Evolutionary conservation across 2,329 filamentous ascomycete genomes (phyloP), one percentile per base, ranked within the genome.

Genomic region (Fusarium pilosicola): DNA sequence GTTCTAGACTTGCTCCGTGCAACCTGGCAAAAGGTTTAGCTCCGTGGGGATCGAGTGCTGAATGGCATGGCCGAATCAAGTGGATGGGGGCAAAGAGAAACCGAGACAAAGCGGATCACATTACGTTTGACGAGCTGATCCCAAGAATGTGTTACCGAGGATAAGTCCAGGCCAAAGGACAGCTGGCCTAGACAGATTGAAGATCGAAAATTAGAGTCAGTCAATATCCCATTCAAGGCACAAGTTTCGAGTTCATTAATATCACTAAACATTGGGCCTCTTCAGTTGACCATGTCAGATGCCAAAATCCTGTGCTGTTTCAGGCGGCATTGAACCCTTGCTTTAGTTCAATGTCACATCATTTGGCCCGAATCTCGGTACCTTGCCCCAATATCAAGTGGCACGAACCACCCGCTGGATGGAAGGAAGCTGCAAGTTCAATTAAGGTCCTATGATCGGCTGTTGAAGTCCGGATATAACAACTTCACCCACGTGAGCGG

Each of bases 371-470:
- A 38, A 66, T 64, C 45, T 63, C 45, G 65, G 36, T 15, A 55
- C 46, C 39, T 49, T 56, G 55, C 45, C 52, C 30, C 28, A 41
- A 18, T 15, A 11, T 46, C n/a, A 5, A 57, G 32, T 30, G 38
- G 38, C 65, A 61, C 39, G 57, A 74, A 62, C 71, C 52, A 22
- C 14, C 17, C n/a, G 18, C 17, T 13, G 26, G 28, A 17, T 6
- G 8, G 24, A 30, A 36, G 39, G 44, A 17, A 28, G 20, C 46
- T 38, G 45, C 32, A 30, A 26, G 51, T 60, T 55, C 20, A 58
- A 56, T 52, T 28, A 48, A 56, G 15, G n/a, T 68, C 65, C 48
- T 74, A 75, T 51, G 72, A 75, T 54, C 74, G 75, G 75, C 54
- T 48, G 45, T 49, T 61, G 45, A 70, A 68, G 51, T 68, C 55